These are phyloP conservation scores for Lipomyces anomalus DNA, from an alignment of 805 yeast genomes.

Conservation along the genomic window DNA sequence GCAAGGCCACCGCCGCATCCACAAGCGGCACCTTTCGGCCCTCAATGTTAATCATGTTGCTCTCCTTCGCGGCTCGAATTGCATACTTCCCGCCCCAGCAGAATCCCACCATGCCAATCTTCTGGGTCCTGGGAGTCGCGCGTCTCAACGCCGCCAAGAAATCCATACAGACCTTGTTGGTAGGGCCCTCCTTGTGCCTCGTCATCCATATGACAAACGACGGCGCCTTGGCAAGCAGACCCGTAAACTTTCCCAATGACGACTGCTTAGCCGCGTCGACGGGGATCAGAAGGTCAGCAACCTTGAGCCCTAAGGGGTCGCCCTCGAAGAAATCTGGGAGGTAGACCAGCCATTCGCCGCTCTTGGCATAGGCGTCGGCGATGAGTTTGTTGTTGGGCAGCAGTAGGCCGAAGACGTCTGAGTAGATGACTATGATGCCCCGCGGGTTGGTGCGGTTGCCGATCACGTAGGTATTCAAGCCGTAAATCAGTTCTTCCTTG, in stretches of 20 bases:
- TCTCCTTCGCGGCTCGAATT: conserved; percentile 1
- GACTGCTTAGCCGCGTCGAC: conserved; percentile 1
- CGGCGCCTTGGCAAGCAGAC: not conserved
- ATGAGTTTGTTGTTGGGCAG: conserved; percentile 3
- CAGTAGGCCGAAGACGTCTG: conserved; percentile 1
- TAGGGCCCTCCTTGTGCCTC: conserved; percentile 2
- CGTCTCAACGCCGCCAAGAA: conserved; percentile 3
- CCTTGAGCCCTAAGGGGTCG: too few species aligned
- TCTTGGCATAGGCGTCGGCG: conserved; percentile 3
- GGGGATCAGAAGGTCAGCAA: not conserved
- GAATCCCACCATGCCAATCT: not conserved
- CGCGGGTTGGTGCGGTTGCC: conserved; percentile 4
- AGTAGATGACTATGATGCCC: conserved; percentile 1
- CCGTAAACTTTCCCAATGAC: conserved; percentile 1
- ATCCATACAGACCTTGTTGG: conserved; percentile 1
- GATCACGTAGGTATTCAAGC: conserved; percentile 2
- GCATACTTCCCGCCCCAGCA: too few species aligned
- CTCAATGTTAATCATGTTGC: conserved; percentile 1
- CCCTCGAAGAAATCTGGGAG: too few species aligned
- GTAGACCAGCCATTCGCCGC: conserved; percentile 1
- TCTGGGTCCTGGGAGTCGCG: conserved; percentile 3
- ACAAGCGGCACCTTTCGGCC: conserved; percentile 2
- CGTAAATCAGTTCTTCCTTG: conserved; percentile 1
- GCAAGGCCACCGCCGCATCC: conserved; percentile 1
- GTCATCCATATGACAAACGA: not conserved